These are phyloP conservation scores for Jamesozyma gamospora DNA, from an alignment of 805 yeast genomes.

Conservation along the genomic window DNA sequence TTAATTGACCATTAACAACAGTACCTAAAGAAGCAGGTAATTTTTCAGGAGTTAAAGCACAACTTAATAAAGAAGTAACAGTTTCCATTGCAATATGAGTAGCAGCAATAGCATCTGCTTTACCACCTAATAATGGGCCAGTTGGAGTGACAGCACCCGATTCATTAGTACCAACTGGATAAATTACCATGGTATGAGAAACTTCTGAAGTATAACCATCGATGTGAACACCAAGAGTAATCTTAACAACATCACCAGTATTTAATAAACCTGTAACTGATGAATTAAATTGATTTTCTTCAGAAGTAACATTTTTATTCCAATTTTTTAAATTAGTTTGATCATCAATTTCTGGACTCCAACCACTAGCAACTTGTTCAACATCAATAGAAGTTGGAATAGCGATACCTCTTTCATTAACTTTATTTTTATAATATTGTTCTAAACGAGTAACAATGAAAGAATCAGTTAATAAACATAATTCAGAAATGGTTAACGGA, in stretches of 20 bases:
- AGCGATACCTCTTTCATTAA: slow-evolving; percentile 85
- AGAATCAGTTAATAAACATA: slow-evolving; percentile 77
- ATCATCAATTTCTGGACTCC: slow-evolving; percentile 78
- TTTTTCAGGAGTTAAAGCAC: slow-evolving; percentile 66
- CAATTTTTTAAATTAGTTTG: slow-evolving; percentile 29
- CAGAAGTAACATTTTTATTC: slow-evolving; percentile 15
- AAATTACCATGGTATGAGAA: slow-evolving; percentile 79
- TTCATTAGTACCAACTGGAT: slow-evolving; percentile 45
- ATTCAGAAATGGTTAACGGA: slow-evolving; percentile 48
- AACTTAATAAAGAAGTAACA: slow-evolving; percentile 64
- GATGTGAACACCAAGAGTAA: slow-evolving; percentile 80
- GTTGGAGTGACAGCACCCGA: slow-evolving; percentile 37
- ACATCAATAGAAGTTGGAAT: slow-evolving; percentile 85
- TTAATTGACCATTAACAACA: slow-evolving; percentile 53
- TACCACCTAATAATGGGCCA: slow-evolving; percentile 74
- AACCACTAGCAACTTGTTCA: slow-evolving; percentile 66
- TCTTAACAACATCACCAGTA: slow-evolving; percentile 79
- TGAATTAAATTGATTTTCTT: slow-evolving; percentile 15
- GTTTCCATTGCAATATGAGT: slow-evolving; percentile 84
- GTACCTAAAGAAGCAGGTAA: slow-evolving; percentile 44
- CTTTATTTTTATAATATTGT: slow-evolving; percentile 49
- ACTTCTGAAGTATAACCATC: slow-evolving; percentile 89
- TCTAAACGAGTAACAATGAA: slow-evolving; percentile 52
- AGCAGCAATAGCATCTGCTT: slow-evolving; percentile 87
- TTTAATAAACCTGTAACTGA: slow-evolving; percentile 24